A percentile compares a stretch with the other conserved stretches of the same genome.
Conservation (phyloP, 2,329 filamentous ascomycete species). For the Cladorrhinum sp. region DNA sequence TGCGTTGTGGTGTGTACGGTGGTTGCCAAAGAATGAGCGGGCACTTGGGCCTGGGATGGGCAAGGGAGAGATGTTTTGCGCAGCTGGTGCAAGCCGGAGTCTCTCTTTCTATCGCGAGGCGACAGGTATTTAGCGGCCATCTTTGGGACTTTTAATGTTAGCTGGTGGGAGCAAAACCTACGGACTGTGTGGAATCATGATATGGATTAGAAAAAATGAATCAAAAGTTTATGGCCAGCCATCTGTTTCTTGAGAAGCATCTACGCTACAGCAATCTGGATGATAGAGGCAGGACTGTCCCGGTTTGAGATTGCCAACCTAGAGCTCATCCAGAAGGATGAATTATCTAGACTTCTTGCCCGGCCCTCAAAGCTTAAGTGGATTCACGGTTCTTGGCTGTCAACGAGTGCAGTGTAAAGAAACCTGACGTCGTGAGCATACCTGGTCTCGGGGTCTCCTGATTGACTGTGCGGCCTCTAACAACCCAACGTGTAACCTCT, state of each 20-base stretch:
- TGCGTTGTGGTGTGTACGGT: slow-evolving; percentile 78
- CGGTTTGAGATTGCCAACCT: no score
- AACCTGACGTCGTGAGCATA: background rate
- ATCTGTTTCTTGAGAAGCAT: no score
- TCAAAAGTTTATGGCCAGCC: no score
- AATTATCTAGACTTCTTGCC: no score
- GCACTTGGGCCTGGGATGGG: slow-evolving; percentile 34
- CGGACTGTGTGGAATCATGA: no score
- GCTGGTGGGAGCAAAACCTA: slow-evolving; percentile 13
- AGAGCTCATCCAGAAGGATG: no score
- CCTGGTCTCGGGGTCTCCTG: background rate
- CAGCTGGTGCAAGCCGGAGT: slow-evolving; percentile 71
- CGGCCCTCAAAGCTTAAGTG: background rate
- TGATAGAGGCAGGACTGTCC: no score
- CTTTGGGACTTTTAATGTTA: no score
- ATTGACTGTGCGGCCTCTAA: background rate
- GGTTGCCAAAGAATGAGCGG: slow-evolving; percentile 68
- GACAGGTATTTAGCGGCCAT: slow-evolving; percentile 66
- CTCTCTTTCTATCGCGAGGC: slow-evolving; percentile 84
- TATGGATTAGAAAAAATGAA: no score
- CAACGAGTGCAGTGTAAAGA: no score
- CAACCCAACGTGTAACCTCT: background rate
- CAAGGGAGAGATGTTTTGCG: slow-evolving; percentile 71
- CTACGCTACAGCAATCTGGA: no score
- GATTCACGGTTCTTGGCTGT: no score